Evolutionary conservation across 306 rosid species (phyloP).

Genomic region (Purshia tridentata): DNA sequence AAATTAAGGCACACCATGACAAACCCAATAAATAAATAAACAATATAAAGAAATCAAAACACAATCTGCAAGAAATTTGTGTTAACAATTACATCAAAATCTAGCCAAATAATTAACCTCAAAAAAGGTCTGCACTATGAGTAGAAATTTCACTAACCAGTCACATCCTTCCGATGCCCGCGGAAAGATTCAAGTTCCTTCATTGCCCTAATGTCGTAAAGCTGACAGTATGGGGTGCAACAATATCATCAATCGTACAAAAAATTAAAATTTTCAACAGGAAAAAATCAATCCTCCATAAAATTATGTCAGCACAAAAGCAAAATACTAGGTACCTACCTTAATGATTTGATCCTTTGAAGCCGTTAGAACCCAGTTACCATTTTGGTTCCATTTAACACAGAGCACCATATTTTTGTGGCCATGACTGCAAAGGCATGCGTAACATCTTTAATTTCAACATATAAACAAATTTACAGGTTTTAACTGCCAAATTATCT

Average conservation of each 20-base stretch:
- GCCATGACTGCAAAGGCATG: slow-evolving; percentile 75
- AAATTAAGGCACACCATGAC: too few species aligned
- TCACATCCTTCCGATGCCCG: slow-evolving; percentile 95
- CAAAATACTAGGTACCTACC: slow-evolving; percentile 39
- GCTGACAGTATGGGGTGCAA: slow-evolving; percentile 48
- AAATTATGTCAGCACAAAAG: slow-evolving; percentile 6
- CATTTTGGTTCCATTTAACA: slow-evolving; percentile 93
- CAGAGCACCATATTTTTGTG: slow-evolving; percentile 86
- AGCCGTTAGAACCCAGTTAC: slow-evolving; percentile 87
- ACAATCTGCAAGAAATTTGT: too few species aligned
- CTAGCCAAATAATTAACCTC: too few species aligned
- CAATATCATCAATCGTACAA: slow-evolving; percentile 7
- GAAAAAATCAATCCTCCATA: background rate
- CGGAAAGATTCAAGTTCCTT: slow-evolving; percentile 99
- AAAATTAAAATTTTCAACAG: background rate
- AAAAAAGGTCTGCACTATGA: background rate
- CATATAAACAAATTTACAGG: slow-evolving; percentile 5
- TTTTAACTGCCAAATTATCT: slow-evolving; percentile 25
- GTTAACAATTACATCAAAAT: too few species aligned
- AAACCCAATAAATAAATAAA: too few species aligned
- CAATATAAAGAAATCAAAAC: too few species aligned
- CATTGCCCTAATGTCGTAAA: slow-evolving; percentile 96
- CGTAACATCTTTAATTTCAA: slow-evolving; percentile 24
- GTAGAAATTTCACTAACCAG: slow-evolving; percentile 52
- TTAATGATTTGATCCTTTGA: slow-evolving; percentile 89